A percentile compares a stretch with the other conserved stretches of the same genome.
Evolutionary conservation across 805 yeast species (phyloP).

Genomic region (Metschnikowia lachancei): DNA sequence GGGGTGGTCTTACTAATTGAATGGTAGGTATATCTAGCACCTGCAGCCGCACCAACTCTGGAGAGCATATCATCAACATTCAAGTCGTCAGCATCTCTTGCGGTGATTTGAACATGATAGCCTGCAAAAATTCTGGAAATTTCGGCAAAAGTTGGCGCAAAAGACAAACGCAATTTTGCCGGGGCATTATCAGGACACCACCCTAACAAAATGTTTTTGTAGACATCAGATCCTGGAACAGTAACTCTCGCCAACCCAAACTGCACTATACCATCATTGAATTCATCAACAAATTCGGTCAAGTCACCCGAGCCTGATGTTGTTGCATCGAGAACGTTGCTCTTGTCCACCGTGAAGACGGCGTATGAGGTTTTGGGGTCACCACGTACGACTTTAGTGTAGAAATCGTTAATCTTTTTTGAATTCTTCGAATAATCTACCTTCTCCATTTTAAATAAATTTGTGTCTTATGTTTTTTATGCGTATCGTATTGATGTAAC

Average conservation of each 20-base stretch:
- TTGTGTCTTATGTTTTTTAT: not conserved
- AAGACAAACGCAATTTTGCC: conserved; percentile 66
- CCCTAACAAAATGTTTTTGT: conserved; percentile 80
- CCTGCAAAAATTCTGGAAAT: conserved; percentile 70
- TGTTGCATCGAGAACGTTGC: conserved; percentile 46
- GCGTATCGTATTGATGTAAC: too few relatives aligned
- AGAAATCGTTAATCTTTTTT: conserved; percentile 67
- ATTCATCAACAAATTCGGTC: conserved; percentile 73
- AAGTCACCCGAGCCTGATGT: conserved; percentile 63
- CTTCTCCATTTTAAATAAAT: conserved; percentile 44
- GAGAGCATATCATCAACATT: conserved; percentile 71
- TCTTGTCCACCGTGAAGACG: conserved; percentile 70
- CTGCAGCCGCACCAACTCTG: conserved; percentile 86
- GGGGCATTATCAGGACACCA: conserved; percentile 99
- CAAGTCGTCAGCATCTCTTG: conserved; percentile 90
- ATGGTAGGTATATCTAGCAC: conserved; percentile 69
- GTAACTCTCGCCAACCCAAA: conserved; percentile 85
- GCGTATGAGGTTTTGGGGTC: conserved; percentile 71
- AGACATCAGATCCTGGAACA: conserved; percentile 89
- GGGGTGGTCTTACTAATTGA: not conserved
- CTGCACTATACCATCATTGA: conserved; percentile 84
- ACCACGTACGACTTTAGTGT: conserved; percentile 76
- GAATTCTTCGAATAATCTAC: conserved; percentile 66
- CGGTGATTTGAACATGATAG: conserved; percentile 94
- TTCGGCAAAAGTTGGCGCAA: conserved; percentile 74